These are phyloP conservation scores for Boletus calvinii DNA, from an alignment of 1,284 basidiomycete genomes.

Conservation along the genomic window DNA sequence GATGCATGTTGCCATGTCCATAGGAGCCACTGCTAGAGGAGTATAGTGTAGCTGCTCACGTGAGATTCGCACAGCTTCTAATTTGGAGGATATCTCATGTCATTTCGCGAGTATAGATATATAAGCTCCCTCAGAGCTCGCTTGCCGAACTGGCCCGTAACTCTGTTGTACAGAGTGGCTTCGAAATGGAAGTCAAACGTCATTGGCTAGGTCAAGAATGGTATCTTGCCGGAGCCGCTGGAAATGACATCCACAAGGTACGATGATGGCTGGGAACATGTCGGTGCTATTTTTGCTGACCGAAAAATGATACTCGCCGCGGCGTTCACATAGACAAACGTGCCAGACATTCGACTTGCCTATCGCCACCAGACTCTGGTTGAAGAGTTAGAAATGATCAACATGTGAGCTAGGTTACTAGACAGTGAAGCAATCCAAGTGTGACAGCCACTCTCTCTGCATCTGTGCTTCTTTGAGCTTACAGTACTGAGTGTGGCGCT, in stretches of 20 bases:
- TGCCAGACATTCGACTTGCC: conserved; percentile 85
- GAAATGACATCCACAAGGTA: conserved; percentile 92
- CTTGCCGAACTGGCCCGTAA: conserved; percentile 92
- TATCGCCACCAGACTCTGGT: conserved; percentile 89
- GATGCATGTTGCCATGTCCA: not conserved
- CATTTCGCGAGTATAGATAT: conserved; percentile 56
- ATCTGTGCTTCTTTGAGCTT: not conserved
- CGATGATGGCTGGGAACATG: conserved; percentile 14
- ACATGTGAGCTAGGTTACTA: conserved; percentile 18
- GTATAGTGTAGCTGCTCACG: conserved; percentile 96
- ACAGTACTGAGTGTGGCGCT: not conserved
- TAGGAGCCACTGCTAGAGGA: conserved; percentile 95
- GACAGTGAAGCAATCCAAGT: conserved; percentile 7
- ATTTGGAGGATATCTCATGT: not conserved
- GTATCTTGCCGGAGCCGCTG: conserved; percentile 85
- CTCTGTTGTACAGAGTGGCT: conserved; percentile 94
- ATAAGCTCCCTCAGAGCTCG: conserved; percentile 85
- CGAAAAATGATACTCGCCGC: conserved; percentile 2
- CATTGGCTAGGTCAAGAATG: conserved; percentile 94
- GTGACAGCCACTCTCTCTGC: not conserved
- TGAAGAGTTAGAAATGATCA: conserved; percentile 81
- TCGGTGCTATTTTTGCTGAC: conserved; percentile 14
- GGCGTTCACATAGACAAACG: conserved; percentile 74
- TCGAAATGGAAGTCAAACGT: conserved; percentile 98
- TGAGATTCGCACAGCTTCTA: conserved; percentile 37